Evolutionary conservation across 371 early-diverging fungal genomes (phyloP), one percentile per base, ranked within the genome.

Genomic region (Mortierella sp.): DNA sequence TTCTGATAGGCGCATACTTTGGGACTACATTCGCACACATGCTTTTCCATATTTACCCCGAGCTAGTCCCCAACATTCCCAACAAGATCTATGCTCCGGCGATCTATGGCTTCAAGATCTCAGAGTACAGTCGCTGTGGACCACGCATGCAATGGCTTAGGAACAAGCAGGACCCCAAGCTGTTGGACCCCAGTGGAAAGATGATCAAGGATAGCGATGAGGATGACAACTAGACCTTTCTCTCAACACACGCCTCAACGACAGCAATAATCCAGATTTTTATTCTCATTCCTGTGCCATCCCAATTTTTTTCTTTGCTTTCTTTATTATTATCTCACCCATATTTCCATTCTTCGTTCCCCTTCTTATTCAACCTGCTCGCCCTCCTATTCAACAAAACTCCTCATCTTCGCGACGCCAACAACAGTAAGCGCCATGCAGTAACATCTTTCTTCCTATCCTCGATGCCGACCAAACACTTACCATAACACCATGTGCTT

Each of bases 11-110:
- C 75, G 97, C 98, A 61, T 97, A 95, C 86, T 99, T 99, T 91
- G 99, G 99, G 40, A 95, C 96, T 5, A 96, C 98, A 10, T 98
- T 99, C 88, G 94, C 97, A n/a, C 96, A 97, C 84, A 91, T 99
- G 77, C 90, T 99, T 61, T 95, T 98, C 86, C 91, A 97, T 77
- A 92, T 93, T 19, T 96, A 94, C 86, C 94, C 97, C 46, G 93
- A 97, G 70, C 79, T 96, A 40, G 88, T 92, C 40, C 97, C 96
- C 11, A 81, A 77, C 21, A 77, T 90, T 43, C 86, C 82, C 34
- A 74, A 73, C 28, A 86, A 81, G 57, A 90, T 93, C 43, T 97
- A 96, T 88, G 89, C 92, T 43, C 96, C 96, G 31, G 91, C 89
- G 34, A 91, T 97, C 46, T 97, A 95, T 89, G 98, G 98, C 37